These are phyloP conservation scores for Monosporascus sp. DNA, from an alignment of 2,329 filamentous ascomycete species.

Conservation along the genomic window DNA sequence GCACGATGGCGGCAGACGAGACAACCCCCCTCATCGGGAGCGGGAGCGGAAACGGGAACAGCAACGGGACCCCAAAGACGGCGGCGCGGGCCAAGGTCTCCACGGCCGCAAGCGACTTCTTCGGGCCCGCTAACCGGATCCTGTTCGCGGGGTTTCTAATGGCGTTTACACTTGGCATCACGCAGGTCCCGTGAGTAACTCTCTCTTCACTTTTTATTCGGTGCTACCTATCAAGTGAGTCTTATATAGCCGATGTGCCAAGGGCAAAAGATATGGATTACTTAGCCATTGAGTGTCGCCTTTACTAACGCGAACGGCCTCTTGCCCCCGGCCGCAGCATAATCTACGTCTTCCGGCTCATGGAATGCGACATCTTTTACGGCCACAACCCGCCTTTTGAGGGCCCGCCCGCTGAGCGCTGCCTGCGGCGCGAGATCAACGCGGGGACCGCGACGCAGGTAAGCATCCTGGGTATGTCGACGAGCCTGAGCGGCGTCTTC, in stretches of 20 bases:
- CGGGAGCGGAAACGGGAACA: constrained; percentile 1
- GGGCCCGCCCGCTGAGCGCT: constrained; percentile 44
- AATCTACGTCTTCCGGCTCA: constrained; percentile 63
- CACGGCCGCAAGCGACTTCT: constrained; percentile 9
- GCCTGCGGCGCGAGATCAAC: constrained; percentile 56
- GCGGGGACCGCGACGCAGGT: constrained; percentile 59
- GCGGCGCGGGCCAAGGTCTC: constrained; percentile 2
- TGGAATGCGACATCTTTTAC: constrained; percentile 69
- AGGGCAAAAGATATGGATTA: not conserved
- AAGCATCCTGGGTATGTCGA: constrained; percentile 61
- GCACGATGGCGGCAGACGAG: not conserved
- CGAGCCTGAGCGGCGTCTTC: constrained; percentile 58
- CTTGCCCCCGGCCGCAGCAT: constrained; percentile 26
- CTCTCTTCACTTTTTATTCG: no score
- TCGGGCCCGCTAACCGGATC: constrained; percentile 24
- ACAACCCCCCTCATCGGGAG: not conserved
- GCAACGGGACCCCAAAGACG: constrained; percentile 4
- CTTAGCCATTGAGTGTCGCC: not conserved
- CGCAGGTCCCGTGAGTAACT: constrained; percentile 24
- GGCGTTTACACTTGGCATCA: constrained; percentile 26
- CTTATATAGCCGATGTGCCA: no score
- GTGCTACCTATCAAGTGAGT: no score
- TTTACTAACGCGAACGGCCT: constrained; percentile 1
- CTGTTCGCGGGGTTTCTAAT: constrained; percentile 27
- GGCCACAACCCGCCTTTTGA: constrained; percentile 46